A percentile compares a stretch with the other conserved stretches of the same genome.
These are phyloP conservation scores for Parascedosporium putredinis DNA, from an alignment of 2,329 filamentous ascomycete genomes.

Conservation along the genomic window DNA sequence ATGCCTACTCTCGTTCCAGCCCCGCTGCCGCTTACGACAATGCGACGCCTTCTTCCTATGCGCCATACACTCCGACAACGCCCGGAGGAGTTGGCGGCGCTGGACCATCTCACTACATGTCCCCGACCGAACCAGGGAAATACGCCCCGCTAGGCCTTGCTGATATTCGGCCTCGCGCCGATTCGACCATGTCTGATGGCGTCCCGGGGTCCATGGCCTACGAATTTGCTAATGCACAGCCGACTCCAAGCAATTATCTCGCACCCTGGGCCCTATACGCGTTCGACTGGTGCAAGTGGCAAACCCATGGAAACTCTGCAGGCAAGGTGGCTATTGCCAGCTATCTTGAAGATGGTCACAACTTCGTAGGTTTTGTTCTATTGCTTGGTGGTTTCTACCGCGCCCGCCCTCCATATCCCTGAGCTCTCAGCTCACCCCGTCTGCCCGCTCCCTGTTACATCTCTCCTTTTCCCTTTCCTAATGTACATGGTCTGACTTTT, in stretches of 20 bases:
- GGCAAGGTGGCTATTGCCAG: slow-evolving; percentile 93
- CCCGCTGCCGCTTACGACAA: slow-evolving; percentile 46
- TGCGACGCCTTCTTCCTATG: slow-evolving; percentile 34
- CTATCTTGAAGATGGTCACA: slow-evolving; percentile 95
- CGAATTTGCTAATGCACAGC: slow-evolving; percentile 53
- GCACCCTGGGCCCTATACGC: slow-evolving; percentile 94
- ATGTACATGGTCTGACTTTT: background rate
- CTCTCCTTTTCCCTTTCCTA: background rate
- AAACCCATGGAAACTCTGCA: slow-evolving; percentile 65
- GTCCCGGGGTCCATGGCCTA: slow-evolving; percentile 51
- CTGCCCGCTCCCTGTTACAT: background rate
- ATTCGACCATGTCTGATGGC: slow-evolving; percentile 69
- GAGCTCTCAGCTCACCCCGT: background rate
- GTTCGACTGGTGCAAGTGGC: slow-evolving; percentile 99
- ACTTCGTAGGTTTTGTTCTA: slow-evolving; percentile 68
- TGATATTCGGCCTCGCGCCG: slow-evolving; percentile 80
- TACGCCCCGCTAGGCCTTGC: slow-evolving; percentile 76
- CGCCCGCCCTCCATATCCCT: background rate
- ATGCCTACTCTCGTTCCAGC: slow-evolving; percentile 77
- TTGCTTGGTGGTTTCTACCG: background rate
- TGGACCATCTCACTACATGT: slow-evolving; percentile 52
- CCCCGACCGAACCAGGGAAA: slow-evolving; percentile 39
- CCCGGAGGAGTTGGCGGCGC: slow-evolving; percentile 39
- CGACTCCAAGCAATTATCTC: slow-evolving; percentile 81
- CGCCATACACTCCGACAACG: slow-evolving; percentile 52